Percentiles rank a stretch among this genome's conserved stretches.
These are phyloP conservation scores for Salvia rosmarinus DNA, from an alignment of 257 asterid species.

Conservation along the genomic window DNA sequence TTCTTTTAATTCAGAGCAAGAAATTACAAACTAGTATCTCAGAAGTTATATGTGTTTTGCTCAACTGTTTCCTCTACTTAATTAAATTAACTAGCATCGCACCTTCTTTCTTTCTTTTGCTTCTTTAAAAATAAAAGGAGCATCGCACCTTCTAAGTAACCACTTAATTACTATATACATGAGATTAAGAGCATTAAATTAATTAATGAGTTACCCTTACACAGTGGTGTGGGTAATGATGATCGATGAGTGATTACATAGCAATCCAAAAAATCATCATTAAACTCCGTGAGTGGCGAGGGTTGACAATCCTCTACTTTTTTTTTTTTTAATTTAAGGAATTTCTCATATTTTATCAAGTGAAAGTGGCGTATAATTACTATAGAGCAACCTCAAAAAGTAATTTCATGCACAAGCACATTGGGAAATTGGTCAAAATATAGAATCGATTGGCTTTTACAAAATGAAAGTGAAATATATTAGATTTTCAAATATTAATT, in stretches of 20 bases:
- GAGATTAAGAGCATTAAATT: not conserved
- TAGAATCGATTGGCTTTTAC: not conserved
- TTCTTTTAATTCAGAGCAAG: too few species aligned
- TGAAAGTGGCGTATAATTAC: constrained; percentile 20
- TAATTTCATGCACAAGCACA: not conserved
- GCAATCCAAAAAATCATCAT: constrained; percentile 30
- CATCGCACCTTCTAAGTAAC: not conserved
- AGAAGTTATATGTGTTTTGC: too few species aligned
- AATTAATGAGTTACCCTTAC: not conserved
- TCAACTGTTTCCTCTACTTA: too few species aligned
- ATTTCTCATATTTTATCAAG: not conserved
- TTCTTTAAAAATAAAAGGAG: too few species aligned
- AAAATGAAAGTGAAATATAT: not conserved
- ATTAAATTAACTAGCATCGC: too few species aligned
- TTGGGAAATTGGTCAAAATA: not conserved
- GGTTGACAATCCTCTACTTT: constrained; percentile 24
- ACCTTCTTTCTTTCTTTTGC: too few species aligned
- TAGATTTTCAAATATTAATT: not conserved
- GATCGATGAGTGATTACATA: constrained; percentile 31
- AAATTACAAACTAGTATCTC: too few species aligned
- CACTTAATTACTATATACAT: not conserved
- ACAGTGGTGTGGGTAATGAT: constrained; percentile 25
- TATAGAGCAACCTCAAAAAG: not conserved
- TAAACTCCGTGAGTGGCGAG: constrained; percentile 28
- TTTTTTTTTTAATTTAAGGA: not conserved